phyloP scores from a whole-genome alignment of 1,284 basidiomycete species.

The Marasmius tenuissimus region DNA sequence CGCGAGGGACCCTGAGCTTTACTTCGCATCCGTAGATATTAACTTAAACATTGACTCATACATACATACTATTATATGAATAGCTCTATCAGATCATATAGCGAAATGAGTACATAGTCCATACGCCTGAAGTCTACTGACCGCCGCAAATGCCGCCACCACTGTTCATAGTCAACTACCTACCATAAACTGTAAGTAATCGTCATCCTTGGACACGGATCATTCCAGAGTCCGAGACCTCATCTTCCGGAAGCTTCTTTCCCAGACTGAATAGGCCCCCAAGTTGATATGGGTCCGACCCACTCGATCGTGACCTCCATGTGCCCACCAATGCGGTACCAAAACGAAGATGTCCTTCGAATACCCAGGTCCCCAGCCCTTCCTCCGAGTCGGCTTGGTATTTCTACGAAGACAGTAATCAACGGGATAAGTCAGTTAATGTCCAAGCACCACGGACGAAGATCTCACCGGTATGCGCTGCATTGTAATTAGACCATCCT shows the following conservation, averaged over 20 bases:
- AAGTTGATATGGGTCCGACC: slow-evolving; percentile 24
- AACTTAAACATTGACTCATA: too few relatives aligned
- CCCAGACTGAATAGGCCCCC: slow-evolving; percentile 58
- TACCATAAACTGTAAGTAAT: too few relatives aligned
- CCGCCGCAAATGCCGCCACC: too few relatives aligned
- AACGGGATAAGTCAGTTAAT: not conserved
- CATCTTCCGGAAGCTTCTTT: slow-evolving; percentile 24
- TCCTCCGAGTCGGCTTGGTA: slow-evolving; percentile 24
- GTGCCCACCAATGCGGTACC: slow-evolving; percentile 40
- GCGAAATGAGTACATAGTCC: too few relatives aligned
- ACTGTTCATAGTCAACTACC: too few relatives aligned
- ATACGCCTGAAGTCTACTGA: too few relatives aligned
- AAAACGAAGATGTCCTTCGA: slow-evolving; percentile 42
- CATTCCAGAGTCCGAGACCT: too few relatives aligned
- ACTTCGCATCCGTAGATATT: too few relatives aligned
- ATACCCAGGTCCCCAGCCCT: slow-evolving; percentile 39
- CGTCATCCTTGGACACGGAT: too few relatives aligned
- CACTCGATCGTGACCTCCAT: slow-evolving; percentile 29
- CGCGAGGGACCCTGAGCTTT: too few relatives aligned
- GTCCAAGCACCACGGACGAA: slow-evolving; percentile 18
- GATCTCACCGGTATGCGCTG: slow-evolving; percentile 38
- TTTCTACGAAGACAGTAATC: slow-evolving; percentile 26
- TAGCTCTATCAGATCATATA: too few relatives aligned
- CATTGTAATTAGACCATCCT: slow-evolving; percentile 40
- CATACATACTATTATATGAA: too few relatives aligned